phyloP scores from a whole-genome alignment of 176 grass and related monocot genomes.

The Oryza nivara region DNA sequence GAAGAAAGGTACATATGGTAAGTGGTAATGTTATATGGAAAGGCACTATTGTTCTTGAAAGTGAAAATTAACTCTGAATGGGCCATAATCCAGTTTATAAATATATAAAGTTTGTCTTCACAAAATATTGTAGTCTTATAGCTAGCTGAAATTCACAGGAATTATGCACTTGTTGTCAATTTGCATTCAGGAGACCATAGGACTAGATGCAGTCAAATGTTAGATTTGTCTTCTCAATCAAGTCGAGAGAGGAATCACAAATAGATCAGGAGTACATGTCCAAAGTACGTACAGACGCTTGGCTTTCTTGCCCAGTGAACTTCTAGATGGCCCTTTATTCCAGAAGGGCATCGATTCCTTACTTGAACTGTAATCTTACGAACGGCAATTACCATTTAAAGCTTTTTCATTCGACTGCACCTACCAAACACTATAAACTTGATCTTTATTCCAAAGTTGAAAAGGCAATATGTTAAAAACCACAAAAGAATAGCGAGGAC shows the following conservation, averaged over 20 bases:
- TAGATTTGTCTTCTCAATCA: slow-evolving; percentile 16
- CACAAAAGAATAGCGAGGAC: slow-evolving; percentile 12
- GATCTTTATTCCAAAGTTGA: background rate
- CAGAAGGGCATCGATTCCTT: slow-evolving; percentile 25
- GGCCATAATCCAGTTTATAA: background rate
- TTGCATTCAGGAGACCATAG: background rate
- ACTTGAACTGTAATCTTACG: slow-evolving; percentile 25
- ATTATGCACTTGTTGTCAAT: background rate
- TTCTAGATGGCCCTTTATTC: background rate
- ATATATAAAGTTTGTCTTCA: background rate
- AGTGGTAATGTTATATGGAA: background rate
- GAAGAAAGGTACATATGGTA: slow-evolving; percentile 22
- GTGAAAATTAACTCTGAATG: slow-evolving; percentile 23
- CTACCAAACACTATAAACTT: background rate
- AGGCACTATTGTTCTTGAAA: background rate
- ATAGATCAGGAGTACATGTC: background rate
- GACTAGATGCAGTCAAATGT: background rate
- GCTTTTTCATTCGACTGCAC: slow-evolving; percentile 5
- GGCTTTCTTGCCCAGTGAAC: slow-evolving; percentile 6
- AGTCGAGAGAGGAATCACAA: background rate
- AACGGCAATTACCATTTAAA: background rate
- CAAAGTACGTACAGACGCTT: slow-evolving; percentile 31
- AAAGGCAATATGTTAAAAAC: slow-evolving; percentile 16
- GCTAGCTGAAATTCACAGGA: background rate
- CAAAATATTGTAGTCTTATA: background rate